Percentiles rank a stretch among this genome's conserved stretches.
phyloP scores from a whole-genome alignment of 495 filamentous ascomycete genomes.

The Penicillium cinerascens region DNA sequence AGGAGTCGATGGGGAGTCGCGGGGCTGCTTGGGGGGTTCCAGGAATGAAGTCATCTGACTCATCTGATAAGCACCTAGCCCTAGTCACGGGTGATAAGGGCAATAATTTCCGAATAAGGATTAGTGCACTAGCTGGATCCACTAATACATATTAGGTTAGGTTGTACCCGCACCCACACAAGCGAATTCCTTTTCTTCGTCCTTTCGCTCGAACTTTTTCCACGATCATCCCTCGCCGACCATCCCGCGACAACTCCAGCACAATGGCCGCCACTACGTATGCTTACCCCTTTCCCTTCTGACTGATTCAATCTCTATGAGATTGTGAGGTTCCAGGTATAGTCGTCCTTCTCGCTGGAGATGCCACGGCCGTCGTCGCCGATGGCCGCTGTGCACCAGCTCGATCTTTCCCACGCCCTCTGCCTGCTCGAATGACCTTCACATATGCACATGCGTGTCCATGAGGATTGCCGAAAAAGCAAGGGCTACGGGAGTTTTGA shows the following conservation, averaged over 20 bases:
- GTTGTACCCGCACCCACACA: slow-evolving; percentile 30
- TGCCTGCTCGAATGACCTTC: slow-evolving; percentile 36
- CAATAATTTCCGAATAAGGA: neutral
- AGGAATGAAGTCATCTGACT: slow-evolving; percentile 15
- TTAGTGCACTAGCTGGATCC: neutral
- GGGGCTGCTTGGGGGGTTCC: neutral
- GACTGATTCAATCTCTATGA: slow-evolving; percentile 40
- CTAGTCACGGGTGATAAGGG: slow-evolving; percentile 31
- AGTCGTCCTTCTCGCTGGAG: slow-evolving; percentile 78
- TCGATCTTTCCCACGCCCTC: slow-evolving; percentile 69
- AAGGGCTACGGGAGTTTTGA: slow-evolving; percentile 68
- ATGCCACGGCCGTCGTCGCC: slow-evolving; percentile 39
- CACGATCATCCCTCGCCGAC: slow-evolving; percentile 38
- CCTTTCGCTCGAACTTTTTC: slow-evolving; percentile 28
- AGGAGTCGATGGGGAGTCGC: neutral
- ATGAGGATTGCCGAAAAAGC: slow-evolving; percentile 43
- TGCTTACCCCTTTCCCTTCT: slow-evolving; percentile 44
- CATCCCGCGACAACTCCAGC: slow-evolving; percentile 39
- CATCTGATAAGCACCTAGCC: slow-evolving; percentile 5
- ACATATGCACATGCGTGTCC: slow-evolving; percentile 21
- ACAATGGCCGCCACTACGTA: slow-evolving; percentile 60
- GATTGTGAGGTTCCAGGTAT: slow-evolving; percentile 57
- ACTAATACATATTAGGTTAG: slow-evolving; percentile 13
- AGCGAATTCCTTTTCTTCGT: slow-evolving; percentile 28
- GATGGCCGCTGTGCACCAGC: slow-evolving; percentile 64